Conservation (phyloP, 352 stramenopile species). For the Globisporangium sylvaticum region DNA sequence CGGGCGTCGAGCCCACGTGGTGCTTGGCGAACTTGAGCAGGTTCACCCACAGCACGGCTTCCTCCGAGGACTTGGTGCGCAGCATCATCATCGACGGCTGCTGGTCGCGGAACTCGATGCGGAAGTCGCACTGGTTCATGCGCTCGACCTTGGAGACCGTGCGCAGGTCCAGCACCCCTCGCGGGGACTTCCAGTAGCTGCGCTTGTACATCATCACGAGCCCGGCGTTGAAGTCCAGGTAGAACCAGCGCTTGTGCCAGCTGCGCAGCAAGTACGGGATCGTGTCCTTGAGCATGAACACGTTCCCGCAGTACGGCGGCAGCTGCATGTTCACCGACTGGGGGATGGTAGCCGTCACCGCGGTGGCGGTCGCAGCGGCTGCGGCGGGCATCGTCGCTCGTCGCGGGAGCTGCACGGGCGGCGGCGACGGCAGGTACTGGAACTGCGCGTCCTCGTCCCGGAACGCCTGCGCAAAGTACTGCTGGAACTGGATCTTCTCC, state of each 20-base stretch:
- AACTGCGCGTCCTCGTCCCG: conserved; percentile 37
- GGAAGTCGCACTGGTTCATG: conserved; percentile 71
- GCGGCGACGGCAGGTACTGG: conserved; percentile 17
- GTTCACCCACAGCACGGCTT: conserved; percentile 73
- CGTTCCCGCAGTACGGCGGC: conserved; percentile 70
- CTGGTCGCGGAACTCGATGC: conserved; percentile 51
- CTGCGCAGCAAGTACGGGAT: conserved; percentile 73
- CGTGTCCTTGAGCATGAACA: conserved; percentile 73
- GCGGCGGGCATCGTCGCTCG: conserved; percentile 29
- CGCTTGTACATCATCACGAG: conserved; percentile 79
- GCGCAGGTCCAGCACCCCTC: conserved; percentile 66
- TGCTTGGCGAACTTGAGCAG: conserved; percentile 64
- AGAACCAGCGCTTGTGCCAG: conserved; percentile 83
- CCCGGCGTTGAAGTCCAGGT: conserved; percentile 70
- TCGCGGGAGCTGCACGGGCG: conserved; percentile 22
- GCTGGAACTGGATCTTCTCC: conserved; percentile 57
- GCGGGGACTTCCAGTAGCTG: conserved; percentile 80
- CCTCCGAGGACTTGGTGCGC: conserved; percentile 48
- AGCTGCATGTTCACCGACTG: conserved; percentile 32
- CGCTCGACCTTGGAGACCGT: conserved; percentile 55
- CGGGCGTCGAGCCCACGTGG: conserved; percentile 25
- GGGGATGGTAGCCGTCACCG: conserved; percentile 19
- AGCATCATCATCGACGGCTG: conserved; percentile 51
- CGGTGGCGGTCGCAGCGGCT: conserved; percentile 13
- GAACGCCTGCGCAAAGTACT: conserved; percentile 56